phyloP scores from a whole-genome alignment of 1,284 basidiomycete genomes.

The Flammula alnicola region DNA sequence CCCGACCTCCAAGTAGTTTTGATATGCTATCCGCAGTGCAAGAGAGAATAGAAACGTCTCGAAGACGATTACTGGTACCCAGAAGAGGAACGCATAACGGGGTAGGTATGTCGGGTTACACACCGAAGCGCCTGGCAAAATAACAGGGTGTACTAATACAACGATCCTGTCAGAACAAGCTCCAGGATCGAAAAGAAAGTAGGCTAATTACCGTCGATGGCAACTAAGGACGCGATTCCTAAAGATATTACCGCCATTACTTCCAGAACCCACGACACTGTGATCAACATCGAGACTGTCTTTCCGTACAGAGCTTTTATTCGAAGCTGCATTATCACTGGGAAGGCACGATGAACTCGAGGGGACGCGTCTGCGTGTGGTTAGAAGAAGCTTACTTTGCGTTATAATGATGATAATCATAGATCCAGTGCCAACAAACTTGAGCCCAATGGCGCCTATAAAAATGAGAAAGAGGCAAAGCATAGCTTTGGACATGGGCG shows the following conservation, averaged over 20 bases:
- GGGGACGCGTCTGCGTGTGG: background rate
- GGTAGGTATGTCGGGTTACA: conserved; percentile 24
- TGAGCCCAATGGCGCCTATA: conserved; percentile 24
- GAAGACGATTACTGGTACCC: conserved; percentile 29
- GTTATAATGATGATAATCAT: conserved; percentile 24
- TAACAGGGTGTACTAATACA: conserved; percentile 8
- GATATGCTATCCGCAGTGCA: conserved; percentile 21
- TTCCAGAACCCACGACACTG: conserved; percentile 20
- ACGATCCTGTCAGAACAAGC: background rate
- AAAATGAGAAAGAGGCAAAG: background rate
- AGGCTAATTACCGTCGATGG: conserved; percentile 17
- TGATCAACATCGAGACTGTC: conserved; percentile 18
- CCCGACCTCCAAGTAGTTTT: conserved; percentile 21
- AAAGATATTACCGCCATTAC: conserved; percentile 17
- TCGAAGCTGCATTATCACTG: conserved; percentile 30
- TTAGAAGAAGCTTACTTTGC: conserved; percentile 15
- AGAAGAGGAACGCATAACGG: conserved; percentile 24
- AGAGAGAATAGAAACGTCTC: conserved; percentile 29
- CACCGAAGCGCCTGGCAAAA: conserved; percentile 4
- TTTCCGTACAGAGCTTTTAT: conserved; percentile 27
- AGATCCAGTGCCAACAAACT: conserved; percentile 20
- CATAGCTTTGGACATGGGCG: too few relatives aligned
- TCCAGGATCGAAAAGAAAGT: background rate
- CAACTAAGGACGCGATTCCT: conserved; percentile 17
- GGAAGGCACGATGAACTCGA: background rate